These are phyloP conservation scores for Euphrasia confusa DNA, from an alignment of 257 asterid species.

Conservation along the genomic window DNA sequence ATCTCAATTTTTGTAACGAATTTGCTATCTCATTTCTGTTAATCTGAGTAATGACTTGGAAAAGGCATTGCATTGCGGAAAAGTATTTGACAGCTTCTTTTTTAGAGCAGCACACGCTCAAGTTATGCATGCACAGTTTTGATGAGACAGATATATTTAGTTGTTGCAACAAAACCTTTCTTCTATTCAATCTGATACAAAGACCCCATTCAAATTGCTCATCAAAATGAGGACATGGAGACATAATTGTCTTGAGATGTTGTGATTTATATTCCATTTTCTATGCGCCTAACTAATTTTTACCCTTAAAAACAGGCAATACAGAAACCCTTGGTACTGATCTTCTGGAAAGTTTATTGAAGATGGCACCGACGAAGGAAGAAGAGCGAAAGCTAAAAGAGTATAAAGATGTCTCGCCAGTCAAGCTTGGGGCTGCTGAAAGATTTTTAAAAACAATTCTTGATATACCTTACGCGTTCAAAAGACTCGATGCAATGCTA, in stretches of 20 bases:
- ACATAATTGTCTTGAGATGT: background rate
- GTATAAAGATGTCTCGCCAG: conserved; percentile 67
- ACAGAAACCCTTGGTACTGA: conserved; percentile 79
- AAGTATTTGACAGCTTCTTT: conserved; percentile 8
- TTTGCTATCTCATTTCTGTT: background rate
- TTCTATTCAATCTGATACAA: background rate
- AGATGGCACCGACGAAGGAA: conserved; percentile 95
- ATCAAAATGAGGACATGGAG: background rate
- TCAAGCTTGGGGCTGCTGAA: conserved; percentile 93
- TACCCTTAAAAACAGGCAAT: conserved; percentile 55
- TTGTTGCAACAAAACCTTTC: background rate
- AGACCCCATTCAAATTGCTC: conserved; percentile 10
- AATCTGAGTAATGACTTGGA: conserved; percentile 13
- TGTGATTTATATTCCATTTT: background rate
- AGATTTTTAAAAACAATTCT: conserved; percentile 79
- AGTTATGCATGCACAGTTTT: background rate
- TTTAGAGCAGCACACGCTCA: background rate
- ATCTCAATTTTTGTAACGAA: background rate
- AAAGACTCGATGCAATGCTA: conserved; percentile 87
- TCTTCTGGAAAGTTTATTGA: conserved; percentile 88
- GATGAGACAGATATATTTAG: no score
- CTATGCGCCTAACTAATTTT: conserved; percentile 13
- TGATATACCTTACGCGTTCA: conserved; percentile 84
- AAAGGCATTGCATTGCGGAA: conserved; percentile 6
- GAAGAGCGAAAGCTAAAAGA: conserved; percentile 86